These are phyloP conservation scores for Rosa persica DNA, from an alignment of 306 rosid genomes.

Conservation along the genomic window DNA sequence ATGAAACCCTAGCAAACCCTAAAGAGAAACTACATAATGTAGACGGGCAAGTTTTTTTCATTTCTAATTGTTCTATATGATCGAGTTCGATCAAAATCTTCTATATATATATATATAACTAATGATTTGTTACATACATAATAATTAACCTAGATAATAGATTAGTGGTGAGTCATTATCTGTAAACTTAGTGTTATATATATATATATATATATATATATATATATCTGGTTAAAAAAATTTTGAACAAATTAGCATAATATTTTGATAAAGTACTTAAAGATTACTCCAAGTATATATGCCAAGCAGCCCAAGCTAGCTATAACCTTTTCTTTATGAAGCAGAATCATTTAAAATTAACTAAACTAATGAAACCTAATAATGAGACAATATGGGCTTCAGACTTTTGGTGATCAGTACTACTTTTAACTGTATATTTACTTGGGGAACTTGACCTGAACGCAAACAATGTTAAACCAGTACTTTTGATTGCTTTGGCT, in stretches of 20 bases:
- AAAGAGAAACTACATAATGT: too few relatives aligned
- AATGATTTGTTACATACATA: too few relatives aligned
- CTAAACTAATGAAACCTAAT: background rate
- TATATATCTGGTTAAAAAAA: too few relatives aligned
- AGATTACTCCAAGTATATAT: slow-evolving; percentile 21
- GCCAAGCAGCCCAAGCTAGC: background rate
- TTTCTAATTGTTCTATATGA: too few relatives aligned
- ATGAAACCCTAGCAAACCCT: too few relatives aligned
- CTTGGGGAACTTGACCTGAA: background rate
- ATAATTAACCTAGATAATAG: too few relatives aligned
- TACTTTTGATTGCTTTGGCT: background rate
- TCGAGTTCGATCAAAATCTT: too few relatives aligned
- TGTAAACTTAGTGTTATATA: too few relatives aligned
- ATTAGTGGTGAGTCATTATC: too few relatives aligned
- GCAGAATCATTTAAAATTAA: background rate
- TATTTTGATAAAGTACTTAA: background rate
- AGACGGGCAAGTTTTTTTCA: too few relatives aligned
- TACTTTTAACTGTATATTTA: background rate
- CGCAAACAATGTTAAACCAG: background rate
- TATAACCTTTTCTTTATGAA: background rate
- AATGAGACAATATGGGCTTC: background rate
- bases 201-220: too few relatives aligned
- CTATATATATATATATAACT: too few relatives aligned
- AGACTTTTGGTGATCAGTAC: background rate
- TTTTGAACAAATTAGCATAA: background rate